phyloP scores from a whole-genome alignment of 768 basidiomycete genomes.

The Paxillus ammoniavirescens region DNA sequence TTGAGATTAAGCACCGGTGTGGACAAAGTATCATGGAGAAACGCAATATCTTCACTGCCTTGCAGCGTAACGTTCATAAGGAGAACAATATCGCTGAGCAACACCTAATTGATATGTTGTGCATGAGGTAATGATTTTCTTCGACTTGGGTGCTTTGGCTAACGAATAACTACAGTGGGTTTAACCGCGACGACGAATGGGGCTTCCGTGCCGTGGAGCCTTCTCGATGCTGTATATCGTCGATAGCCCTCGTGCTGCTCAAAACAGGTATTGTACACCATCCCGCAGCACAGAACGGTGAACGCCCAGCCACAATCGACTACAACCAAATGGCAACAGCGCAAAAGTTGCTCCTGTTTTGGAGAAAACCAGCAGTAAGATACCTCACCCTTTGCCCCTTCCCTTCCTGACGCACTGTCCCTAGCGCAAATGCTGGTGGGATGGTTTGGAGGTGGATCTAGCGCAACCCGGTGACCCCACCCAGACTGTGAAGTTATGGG shows the following conservation, averaged over 20 bases:
- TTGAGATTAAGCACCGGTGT: slow-evolving; percentile 81
- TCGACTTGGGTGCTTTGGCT: slow-evolving; percentile 8
- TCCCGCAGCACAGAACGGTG: slow-evolving; percentile 47
- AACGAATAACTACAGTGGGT: slow-evolving; percentile 54
- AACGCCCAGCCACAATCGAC: slow-evolving; percentile 79
- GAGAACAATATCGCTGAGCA: slow-evolving; percentile 99
- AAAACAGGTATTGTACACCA: slow-evolving; percentile 94
- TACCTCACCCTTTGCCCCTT: not conserved
- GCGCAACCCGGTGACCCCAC: slow-evolving; percentile 53
- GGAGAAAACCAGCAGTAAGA: slow-evolving; percentile 99
- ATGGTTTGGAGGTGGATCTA: slow-evolving; percentile 88
- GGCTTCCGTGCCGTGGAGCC: slow-evolving; percentile 96
- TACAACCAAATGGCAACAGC: slow-evolving; percentile 94
- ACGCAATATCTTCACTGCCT: slow-evolving; percentile 92
- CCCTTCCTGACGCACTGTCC: not conserved
- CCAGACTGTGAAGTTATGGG: slow-evolving; percentile 86
- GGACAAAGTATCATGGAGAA: slow-evolving; percentile 88
- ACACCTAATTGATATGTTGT: slow-evolving; percentile 99
- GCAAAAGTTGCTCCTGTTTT: slow-evolving; percentile 95
- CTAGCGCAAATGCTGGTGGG: slow-evolving; percentile 99
- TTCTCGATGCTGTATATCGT: slow-evolving; percentile 95
- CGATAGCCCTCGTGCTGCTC: slow-evolving; percentile 93
- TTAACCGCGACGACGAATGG: slow-evolving; percentile 97
- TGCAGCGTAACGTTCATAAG: slow-evolving; percentile 98
- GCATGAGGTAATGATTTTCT: slow-evolving; percentile 77